phyloP scores from a whole-genome alignment of 768 basidiomycete species.

The Phaffia australis region DNA sequence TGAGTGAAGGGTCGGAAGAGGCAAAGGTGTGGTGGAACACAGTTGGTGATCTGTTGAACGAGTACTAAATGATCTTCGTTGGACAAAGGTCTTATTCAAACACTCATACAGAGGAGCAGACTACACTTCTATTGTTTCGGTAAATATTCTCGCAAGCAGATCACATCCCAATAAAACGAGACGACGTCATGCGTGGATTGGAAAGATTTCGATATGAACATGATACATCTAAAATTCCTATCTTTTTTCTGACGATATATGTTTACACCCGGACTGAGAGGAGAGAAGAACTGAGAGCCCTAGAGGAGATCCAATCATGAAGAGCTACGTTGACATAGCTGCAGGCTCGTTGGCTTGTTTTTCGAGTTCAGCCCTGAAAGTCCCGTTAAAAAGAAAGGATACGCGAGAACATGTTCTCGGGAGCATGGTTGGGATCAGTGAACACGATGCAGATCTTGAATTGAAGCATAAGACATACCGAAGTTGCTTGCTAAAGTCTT shows the following conservation, averaged over 20 bases:
- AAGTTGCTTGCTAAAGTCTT: constrained; percentile 89
- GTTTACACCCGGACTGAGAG: too few relatives aligned
- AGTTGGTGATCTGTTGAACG: constrained; percentile 17
- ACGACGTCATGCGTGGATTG: too few relatives aligned
- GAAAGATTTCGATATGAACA: too few relatives aligned
- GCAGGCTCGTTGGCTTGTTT: constrained; percentile 22
- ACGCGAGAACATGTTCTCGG: not conserved
- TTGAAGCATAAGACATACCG: constrained; percentile 50
- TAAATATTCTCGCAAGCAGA: too few relatives aligned
- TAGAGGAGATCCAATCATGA: too few relatives aligned
- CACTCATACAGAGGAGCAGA: too few relatives aligned
- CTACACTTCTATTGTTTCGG: too few relatives aligned
- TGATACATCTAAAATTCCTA: too few relatives aligned
- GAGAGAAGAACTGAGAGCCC: too few relatives aligned
- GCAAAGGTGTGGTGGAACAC: constrained; percentile 12
- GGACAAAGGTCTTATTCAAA: too few relatives aligned
- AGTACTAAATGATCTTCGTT: not conserved
- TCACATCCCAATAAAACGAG: too few relatives aligned
- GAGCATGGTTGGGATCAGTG: not conserved
- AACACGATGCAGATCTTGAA: not conserved
- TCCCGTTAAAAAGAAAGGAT: not conserved
- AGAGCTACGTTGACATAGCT: constrained; percentile 22
- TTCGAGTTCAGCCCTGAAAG: constrained; percentile 20
- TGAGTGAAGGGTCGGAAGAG: constrained; percentile 31
- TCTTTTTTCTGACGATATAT: too few relatives aligned